These are phyloP conservation scores for Colletotrichum coccodes DNA, from an alignment of 2,329 filamentous ascomycete genomes.

Conservation along the genomic window DNA sequence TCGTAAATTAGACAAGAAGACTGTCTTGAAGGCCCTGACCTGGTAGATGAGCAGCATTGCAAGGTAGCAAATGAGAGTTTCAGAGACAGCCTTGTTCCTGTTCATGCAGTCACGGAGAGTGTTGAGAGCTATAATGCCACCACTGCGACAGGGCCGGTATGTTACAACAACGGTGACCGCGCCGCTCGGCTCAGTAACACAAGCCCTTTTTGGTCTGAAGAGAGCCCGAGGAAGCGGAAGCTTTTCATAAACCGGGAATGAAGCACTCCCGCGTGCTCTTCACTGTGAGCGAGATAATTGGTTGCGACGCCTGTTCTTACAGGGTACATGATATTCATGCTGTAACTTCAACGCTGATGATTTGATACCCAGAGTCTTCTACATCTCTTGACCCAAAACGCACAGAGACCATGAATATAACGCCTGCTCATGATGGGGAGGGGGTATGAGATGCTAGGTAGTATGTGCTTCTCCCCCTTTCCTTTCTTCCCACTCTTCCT, in stretches of 20 bases:
- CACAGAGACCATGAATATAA: not conserved
- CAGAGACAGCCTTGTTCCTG: not conserved
- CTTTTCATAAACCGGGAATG: too few relatives aligned
- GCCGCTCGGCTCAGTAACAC: too few relatives aligned
- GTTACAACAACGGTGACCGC: not conserved
- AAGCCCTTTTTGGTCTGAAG: too few relatives aligned
- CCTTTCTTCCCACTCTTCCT: not conserved
- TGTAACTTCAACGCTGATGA: not conserved
- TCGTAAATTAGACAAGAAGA: not conserved
- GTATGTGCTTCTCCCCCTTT: not conserved
- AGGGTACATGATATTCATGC: not conserved
- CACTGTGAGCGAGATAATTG: not conserved
- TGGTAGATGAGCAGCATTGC: not conserved
- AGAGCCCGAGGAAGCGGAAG: too few relatives aligned
- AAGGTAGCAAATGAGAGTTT: not conserved
- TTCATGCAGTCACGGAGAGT: not conserved
- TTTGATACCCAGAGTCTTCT: not conserved
- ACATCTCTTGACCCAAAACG: not conserved
- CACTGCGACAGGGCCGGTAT: too few relatives aligned
- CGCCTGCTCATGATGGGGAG: conserved; percentile 18
- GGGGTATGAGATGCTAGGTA: conserved; percentile 8
- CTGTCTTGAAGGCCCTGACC: not conserved
- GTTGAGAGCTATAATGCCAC: not conserved
- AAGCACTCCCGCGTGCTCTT: too few relatives aligned
- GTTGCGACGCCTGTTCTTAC: not conserved